Base-by-base conservation (phyloP, 768 basidiomycete species). In the Russula sp. region DNA sequence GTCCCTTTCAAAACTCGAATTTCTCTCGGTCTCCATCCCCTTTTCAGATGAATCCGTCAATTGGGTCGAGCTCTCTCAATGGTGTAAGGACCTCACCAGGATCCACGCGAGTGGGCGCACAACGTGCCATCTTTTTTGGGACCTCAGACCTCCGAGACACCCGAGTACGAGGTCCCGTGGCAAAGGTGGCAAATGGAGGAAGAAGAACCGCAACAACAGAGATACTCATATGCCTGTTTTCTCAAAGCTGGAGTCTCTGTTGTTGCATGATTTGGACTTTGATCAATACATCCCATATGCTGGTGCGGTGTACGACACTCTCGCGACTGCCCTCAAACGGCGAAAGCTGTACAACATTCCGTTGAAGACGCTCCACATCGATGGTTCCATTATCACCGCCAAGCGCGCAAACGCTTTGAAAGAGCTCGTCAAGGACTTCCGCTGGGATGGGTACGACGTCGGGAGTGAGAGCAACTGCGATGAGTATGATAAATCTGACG, bases 171-270 rank as follows among this genome's bases (percentile, higher is more conserved):
- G 29, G 14, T n/a, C n/a, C n/a, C 9, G 13, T 7, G 4, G 22
- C 18, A 8, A 25, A 10, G n/a, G n/a, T n/a, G n/a, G n/a, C n/a
- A 36, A 43, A 45, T 47, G 47, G 6, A 56, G 36, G 34, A 36
- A 48, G 45, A 18, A 16, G 11, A 42, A 14, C 7, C 45, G 25
- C 18, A 22, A 20, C 20, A 20, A 29, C 35, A 54, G 14, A 32
- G 51, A 20, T 34, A 41, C 13, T 13, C 1, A 20, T 13, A n/a
- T 4, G n/a, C 38, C 10, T 13, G 9, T 20, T 18, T 61, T 61
- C 35, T 55, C 55, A 5, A 50, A 51, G 34, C 25, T 61, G 60
- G 51, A 14, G 8, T 38, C 55, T 18, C 55, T 61, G 18, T 32
- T 45, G 18, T 13, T 61, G 41, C 49, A 22, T 22, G 29, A 42